phyloP scores from a whole-genome alignment of 352 stramenopile species.

The Phytophthora constricta region DNA sequence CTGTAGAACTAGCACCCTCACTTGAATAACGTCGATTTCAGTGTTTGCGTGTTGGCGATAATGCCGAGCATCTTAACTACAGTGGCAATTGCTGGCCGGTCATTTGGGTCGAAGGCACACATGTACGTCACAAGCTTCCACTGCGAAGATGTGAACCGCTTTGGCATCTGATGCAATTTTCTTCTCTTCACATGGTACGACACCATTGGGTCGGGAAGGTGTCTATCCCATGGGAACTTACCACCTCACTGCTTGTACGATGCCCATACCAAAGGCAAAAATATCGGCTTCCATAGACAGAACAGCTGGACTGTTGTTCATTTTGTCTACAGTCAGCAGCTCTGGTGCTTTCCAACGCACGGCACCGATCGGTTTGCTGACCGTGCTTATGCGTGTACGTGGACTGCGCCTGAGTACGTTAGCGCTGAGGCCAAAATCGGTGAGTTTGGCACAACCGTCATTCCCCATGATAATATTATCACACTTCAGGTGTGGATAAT shows the following conservation, averaged over 20 bases:
- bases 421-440: conserved; percentile 34
- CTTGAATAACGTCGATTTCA: not conserved
- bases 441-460: conserved; percentile 36
- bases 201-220: conserved; percentile 10
- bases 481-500: conserved; percentile 43
- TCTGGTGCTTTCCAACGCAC: conserved; percentile 33
- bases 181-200: conserved; percentile 8
- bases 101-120: conserved; percentile 15
- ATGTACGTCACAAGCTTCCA: conserved; percentile 28
- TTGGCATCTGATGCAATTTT: conserved; percentile 7
- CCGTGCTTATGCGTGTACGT: not conserved
- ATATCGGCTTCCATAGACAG: conserved; percentile 25
- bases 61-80: conserved; percentile 16
- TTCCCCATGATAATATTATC: conserved; percentile 42
- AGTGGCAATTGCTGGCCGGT: conserved; percentile 2
- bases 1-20: no score
- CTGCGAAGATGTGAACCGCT: conserved; percentile 21
- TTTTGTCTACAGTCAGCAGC: conserved; percentile 9
- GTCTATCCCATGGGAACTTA: conserved; percentile 16
- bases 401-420: conserved; percentile 3
- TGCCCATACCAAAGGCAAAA: conserved; percentile 33
- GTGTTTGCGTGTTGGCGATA: conserved; percentile 9
- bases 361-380: conserved; percentile 13
- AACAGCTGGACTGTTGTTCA: not conserved
- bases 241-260: conserved; percentile 26